These are phyloP conservation scores for Mortierella sp. DNA, from an alignment of 371 early-diverging fungal species.

Conservation along the genomic window DNA sequence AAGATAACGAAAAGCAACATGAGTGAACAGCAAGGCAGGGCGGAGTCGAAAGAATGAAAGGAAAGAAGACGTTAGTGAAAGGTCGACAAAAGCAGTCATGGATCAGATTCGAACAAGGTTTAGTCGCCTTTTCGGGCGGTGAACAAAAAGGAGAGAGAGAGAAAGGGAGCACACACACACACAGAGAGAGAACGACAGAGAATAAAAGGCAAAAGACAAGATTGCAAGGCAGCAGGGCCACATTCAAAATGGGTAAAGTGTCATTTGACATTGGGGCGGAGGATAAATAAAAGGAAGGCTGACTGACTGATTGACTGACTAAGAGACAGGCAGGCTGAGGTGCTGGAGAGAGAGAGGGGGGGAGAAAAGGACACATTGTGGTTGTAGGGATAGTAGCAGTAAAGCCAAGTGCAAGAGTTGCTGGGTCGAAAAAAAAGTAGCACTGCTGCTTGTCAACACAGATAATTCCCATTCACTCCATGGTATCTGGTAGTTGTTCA, in stretches of 20 bases:
- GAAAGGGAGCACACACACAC: too few relatives aligned
- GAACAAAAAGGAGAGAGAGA: not conserved
- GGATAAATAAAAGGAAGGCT: conserved; percentile 6
- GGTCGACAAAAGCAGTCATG: not conserved
- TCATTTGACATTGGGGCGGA: conserved; percentile 9
- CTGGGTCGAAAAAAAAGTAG: not conserved
- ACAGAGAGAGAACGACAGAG: conserved; percentile 5
- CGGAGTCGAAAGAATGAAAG: not conserved
- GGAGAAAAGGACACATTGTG: not conserved
- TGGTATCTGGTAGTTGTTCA: not conserved
- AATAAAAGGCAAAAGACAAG: conserved; percentile 1
- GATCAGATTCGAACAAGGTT: not conserved
- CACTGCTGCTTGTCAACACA: not conserved
- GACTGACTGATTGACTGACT: not conserved
- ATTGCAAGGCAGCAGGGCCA: not conserved
- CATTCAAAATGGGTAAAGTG: conserved; percentile 9
- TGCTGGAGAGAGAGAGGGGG: not conserved
- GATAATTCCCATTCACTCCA: conserved; percentile 20
- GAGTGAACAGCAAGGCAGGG: not conserved
- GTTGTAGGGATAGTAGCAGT: not conserved
- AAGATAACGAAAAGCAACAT: not conserved
- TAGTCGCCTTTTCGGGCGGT: not conserved
- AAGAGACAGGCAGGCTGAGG: not conserved
- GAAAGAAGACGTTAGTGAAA: not conserved
- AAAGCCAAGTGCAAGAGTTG: not conserved